Evolutionary conservation across 1,284 basidiomycete species (phyloP).

Genomic region (Phlebopus sp.): DNA sequence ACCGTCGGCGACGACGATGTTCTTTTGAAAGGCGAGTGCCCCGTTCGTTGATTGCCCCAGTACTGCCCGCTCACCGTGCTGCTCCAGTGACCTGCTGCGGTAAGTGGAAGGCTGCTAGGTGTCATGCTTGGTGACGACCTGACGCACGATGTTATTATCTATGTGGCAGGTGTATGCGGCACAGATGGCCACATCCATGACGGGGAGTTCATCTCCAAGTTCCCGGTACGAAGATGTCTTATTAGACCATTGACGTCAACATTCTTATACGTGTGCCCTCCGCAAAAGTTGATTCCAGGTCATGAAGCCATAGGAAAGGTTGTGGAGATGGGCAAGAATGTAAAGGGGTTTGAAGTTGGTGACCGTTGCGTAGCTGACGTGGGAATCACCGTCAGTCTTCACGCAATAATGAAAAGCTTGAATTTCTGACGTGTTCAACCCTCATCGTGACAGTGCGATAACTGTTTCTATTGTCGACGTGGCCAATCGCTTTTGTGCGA

Average conservation of each 20-base stretch:
- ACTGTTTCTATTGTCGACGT: slow-evolving; percentile 82
- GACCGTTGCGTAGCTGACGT: slow-evolving; percentile 81
- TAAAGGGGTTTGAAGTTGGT: slow-evolving; percentile 64
- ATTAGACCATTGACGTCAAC: slow-evolving; percentile 10
- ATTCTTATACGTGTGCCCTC: slow-evolving; percentile 8
- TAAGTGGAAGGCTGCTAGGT: slow-evolving; percentile 20
- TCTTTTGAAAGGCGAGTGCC: slow-evolving; percentile 51
- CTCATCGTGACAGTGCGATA: slow-evolving; percentile 53
- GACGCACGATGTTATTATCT: slow-evolving; percentile 1
- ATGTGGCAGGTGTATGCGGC: slow-evolving; percentile 59
- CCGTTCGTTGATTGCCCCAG: background rate
- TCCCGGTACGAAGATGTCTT: slow-evolving; percentile 49
- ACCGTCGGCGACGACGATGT: slow-evolving; percentile 54
- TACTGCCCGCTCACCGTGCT: slow-evolving; percentile 6
- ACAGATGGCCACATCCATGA: slow-evolving; percentile 78
- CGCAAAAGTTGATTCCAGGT: slow-evolving; percentile 67
- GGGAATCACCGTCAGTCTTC: slow-evolving; percentile 50
- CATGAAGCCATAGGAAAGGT: slow-evolving; percentile 78
- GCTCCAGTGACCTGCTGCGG: slow-evolving; percentile 47
- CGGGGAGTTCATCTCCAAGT: slow-evolving; percentile 76
- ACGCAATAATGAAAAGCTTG: background rate
- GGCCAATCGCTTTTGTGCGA: slow-evolving; percentile 75
- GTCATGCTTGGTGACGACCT: background rate
- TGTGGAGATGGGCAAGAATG: slow-evolving; percentile 67
- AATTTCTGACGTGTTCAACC: slow-evolving; percentile 3